Conservation (phyloP, 2,329 filamentous ascomycete species). For the Zymoseptoria passerinii region DNA sequence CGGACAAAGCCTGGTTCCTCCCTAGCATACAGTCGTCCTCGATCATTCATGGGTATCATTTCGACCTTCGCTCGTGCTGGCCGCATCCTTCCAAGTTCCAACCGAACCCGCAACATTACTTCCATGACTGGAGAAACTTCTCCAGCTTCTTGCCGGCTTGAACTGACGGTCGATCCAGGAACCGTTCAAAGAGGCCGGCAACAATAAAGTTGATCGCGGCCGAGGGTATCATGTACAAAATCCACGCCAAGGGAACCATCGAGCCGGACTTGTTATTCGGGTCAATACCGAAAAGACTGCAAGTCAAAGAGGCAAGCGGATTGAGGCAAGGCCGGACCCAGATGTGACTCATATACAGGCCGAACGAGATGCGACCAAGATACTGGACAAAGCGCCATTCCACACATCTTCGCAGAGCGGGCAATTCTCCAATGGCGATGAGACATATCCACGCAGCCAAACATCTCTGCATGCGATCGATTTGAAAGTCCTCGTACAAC, state of each 20-base stretch:
- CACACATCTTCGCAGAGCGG: slow-evolving; percentile 42
- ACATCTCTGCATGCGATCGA: slow-evolving; percentile 9
- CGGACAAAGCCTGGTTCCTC: no score
- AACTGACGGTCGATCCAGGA: slow-evolving; percentile 9
- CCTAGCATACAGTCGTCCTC: no score
- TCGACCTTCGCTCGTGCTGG: no score
- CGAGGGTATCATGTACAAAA: slow-evolving; percentile 6
- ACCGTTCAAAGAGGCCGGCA: slow-evolving; percentile 9
- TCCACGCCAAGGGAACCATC: background rate
- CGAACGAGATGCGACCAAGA: slow-evolving; percentile 51
- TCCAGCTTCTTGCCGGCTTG: slow-evolving; percentile 8
- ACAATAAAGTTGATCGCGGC: slow-evolving; percentile 10
- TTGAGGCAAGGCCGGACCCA: slow-evolving; percentile 5
- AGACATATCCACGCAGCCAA: slow-evolving; percentile 5
- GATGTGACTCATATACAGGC: slow-evolving; percentile 35
- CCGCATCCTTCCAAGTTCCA: background rate
- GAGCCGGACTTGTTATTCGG: background rate
- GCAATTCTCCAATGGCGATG: slow-evolving; percentile 7
- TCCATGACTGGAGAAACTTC: slow-evolving; percentile 8
- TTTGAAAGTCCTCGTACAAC: slow-evolving; percentile 7
- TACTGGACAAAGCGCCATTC: slow-evolving; percentile 46
- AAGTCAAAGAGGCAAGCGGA: background rate
- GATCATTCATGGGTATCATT: no score
- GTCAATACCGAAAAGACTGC: slow-evolving; percentile 2
- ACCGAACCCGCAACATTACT: background rate